Evolutionary conservation across 768 basidiomycete genomes (phyloP).

Genomic region (Kondoa malvinella): DNA sequence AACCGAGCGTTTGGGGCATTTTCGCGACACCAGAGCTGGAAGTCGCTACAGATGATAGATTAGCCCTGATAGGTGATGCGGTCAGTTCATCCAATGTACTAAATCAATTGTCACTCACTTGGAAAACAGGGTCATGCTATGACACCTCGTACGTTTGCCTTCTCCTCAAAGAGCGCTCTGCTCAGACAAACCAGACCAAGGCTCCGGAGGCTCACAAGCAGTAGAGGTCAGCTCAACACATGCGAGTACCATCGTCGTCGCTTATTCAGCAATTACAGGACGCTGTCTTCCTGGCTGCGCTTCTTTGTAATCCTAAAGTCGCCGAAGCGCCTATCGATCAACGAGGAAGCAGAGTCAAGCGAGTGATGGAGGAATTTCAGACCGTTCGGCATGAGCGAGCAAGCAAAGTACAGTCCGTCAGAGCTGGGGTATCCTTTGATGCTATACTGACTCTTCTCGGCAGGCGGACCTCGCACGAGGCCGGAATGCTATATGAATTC

Average conservation of each 20-base stretch:
- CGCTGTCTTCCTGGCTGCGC: neutral
- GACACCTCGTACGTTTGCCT: neutral
- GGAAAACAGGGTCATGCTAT: neutral
- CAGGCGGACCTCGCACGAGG: slow-evolving; percentile 19
- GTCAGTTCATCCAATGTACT: slow-evolving; percentile 37
- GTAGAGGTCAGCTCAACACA: slow-evolving; percentile 28
- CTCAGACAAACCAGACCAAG: slow-evolving; percentile 33
- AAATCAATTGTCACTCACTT: too few relatives aligned
- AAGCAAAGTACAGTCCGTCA: slow-evolving; percentile 28
- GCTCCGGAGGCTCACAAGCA: slow-evolving; percentile 40
- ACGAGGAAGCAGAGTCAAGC: slow-evolving; percentile 29
- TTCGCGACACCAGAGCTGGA: slow-evolving; percentile 26
- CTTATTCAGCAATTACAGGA: neutral
- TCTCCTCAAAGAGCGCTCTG: neutral
- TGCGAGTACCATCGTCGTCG: neutral
- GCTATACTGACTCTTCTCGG: slow-evolving; percentile 30
- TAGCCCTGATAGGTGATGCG: slow-evolving; percentile 41
- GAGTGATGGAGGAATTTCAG: slow-evolving; percentile 30
- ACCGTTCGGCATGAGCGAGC: slow-evolving; percentile 24
- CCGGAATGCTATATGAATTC: slow-evolving; percentile 28
- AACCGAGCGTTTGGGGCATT: slow-evolving; percentile 33
- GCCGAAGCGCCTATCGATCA: neutral
- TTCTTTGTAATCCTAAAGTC: slow-evolving; percentile 2
- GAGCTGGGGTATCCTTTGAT: slow-evolving; percentile 32
- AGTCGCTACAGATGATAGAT: slow-evolving; percentile 33